These are phyloP conservation scores for Metarhizium robertsii DNA, from an alignment of 2,329 filamentous ascomycete genomes.

Conservation along the genomic window DNA sequence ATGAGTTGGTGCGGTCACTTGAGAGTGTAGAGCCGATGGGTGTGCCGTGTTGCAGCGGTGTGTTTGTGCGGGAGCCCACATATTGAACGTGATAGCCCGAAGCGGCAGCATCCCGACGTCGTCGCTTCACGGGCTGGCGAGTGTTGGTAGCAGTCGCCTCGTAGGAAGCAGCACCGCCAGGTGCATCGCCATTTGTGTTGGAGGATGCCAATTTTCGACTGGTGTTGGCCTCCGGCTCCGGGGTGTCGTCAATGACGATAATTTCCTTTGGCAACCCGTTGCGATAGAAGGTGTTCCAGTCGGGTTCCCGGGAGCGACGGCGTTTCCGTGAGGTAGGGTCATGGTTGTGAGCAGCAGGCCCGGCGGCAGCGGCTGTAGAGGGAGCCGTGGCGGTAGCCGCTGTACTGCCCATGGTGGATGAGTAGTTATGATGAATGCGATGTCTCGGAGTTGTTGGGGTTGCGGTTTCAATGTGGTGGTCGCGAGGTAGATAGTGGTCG, in stretches of 20 bases:
- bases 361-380: constrained; percentile 19
- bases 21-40: constrained; percentile 65
- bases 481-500: constrained; percentile 11
- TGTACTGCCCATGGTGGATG: constrained; percentile 13
- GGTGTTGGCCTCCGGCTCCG: constrained; percentile 42
- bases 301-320: constrained; percentile 53
- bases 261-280: constrained; percentile 78
- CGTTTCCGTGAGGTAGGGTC: constrained; percentile 35
- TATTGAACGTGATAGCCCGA: constrained; percentile 64
- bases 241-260: constrained; percentile 74
- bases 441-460: constrained; percentile 11
- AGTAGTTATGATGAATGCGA: constrained; percentile 11
- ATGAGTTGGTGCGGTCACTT: constrained; percentile 74
- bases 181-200: constrained; percentile 18
- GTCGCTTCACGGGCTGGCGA: constrained; percentile 60
- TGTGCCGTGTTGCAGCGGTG: constrained; percentile 57
- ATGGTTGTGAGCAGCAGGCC: constrained; percentile 2
- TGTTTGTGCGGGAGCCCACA: constrained; percentile 62
- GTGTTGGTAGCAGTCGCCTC: constrained; percentile 9
- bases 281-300: constrained; percentile 75
- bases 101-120: constrained; percentile 57
- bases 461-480: constrained; percentile 12
- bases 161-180: constrained; percentile 16
- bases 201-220: constrained; percentile 24
- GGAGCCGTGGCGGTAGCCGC: constrained; percentile 7